Conservation (phyloP, 2,329 filamentous ascomycete species). For the Fusarium piperis region DNA sequence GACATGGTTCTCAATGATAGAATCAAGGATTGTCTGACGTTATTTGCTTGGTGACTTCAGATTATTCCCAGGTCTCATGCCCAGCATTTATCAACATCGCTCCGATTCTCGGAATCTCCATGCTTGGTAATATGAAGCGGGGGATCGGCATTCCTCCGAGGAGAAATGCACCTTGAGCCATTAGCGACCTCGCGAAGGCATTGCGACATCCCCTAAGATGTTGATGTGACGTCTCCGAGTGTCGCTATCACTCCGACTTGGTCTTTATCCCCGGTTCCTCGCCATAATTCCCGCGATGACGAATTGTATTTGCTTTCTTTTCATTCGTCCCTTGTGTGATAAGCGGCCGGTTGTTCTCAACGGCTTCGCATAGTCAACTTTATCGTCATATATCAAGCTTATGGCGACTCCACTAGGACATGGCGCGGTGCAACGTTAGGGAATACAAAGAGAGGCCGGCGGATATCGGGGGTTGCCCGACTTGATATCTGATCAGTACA, state of each 20-base stretch:
- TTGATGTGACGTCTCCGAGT: not conserved
- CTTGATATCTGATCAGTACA: not conserved
- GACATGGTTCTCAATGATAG: not conserved
- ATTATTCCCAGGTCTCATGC: not conserved
- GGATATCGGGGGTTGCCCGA: not conserved
- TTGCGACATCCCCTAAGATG: not conserved
- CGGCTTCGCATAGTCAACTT: not conserved
- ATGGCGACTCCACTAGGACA: not conserved
- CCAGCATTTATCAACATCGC: not conserved
- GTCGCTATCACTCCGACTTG: not conserved
- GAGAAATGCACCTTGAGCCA: not conserved
- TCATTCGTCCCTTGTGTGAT: not conserved
- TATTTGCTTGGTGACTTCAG: not conserved
- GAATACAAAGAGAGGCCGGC: not conserved
- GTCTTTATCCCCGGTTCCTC: not conserved
- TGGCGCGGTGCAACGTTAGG: not conserved
- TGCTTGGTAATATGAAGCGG: slow-evolving; percentile 6
- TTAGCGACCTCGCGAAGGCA: not conserved
- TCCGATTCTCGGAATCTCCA: not conserved
- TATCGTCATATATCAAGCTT: slow-evolving; percentile 5
- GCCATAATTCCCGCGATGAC: not conserved
- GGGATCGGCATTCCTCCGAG: not conserved
- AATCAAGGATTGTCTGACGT: not conserved
- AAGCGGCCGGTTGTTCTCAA: not conserved
- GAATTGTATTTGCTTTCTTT: not conserved